phyloP scores from a whole-genome alignment of 1,139 yeast genomes.

The Kodamaea derodonti region DNA sequence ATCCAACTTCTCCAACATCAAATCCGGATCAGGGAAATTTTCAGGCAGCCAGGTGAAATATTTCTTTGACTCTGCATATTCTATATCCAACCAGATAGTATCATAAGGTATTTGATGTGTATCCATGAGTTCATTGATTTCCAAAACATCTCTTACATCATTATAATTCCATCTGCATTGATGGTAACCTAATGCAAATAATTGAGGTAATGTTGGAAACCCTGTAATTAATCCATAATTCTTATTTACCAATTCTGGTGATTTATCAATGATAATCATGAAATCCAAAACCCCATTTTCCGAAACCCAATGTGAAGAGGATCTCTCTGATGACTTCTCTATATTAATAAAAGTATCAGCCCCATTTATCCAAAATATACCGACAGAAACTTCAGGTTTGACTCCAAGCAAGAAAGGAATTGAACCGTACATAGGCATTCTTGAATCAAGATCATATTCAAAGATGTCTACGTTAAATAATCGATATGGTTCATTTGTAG shows the following conservation, averaged over 20 bases:
- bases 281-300: conserved; percentile 84
- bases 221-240: conserved; percentile 79
- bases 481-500: conserved; percentile 65
- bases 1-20: conserved; percentile 62
- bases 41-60: conserved; percentile 88
- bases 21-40: conserved; percentile 68
- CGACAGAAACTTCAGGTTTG: conserved; percentile 57
- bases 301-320: conserved; percentile 83
- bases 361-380: conserved; percentile 86
- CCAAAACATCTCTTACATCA: conserved; percentile 77
- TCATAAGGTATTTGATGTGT: conserved; percentile 77
- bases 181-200: conserved; percentile 83
- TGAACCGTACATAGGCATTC: conserved; percentile 90
- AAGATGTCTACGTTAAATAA: conserved; percentile 90
- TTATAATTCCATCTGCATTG: conserved; percentile 93
- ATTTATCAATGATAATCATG: conserved; percentile 59
- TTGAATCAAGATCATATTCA: conserved; percentile 80
- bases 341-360: conserved; percentile 93
- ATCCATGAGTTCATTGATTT: conserved; percentile 68
- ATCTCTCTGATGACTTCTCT: conserved; percentile 26
- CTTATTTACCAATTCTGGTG: conserved; percentile 56
- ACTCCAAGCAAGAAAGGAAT: conserved; percentile 83
- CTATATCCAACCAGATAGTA: conserved; percentile 92
- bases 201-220: conserved; percentile 65
- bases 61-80: conserved; percentile 79